Conservation (phyloP, 345 rosid species). For the Gossypium raimondii region DNA sequence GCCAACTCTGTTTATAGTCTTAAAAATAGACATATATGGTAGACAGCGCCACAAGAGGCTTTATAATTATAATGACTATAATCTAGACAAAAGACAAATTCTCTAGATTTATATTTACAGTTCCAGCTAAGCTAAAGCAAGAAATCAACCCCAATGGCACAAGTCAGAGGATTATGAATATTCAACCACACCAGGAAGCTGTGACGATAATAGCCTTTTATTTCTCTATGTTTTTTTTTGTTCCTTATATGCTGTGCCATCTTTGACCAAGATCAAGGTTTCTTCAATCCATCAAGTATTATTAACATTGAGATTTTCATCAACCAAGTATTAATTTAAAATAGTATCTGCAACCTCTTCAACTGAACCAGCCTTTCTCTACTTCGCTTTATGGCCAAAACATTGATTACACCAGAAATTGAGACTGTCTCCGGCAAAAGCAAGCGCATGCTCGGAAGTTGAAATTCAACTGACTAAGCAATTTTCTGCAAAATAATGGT, state of each 20-base stretch:
- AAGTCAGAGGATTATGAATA: conserved; percentile 22
- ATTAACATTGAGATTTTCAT: conserved; percentile 20
- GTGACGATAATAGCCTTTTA: conserved; percentile 11
- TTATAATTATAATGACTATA: too few species aligned
- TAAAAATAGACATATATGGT: background rate
- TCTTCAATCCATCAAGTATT: conserved; percentile 26
- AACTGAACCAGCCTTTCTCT: conserved; percentile 20
- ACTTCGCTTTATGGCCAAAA: conserved; percentile 28
- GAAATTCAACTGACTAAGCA: conserved; percentile 31
- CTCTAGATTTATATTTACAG: conserved; percentile 32
- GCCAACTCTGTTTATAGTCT: too few species aligned
- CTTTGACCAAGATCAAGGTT: conserved; percentile 21
- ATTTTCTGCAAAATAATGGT: conserved; percentile 32
- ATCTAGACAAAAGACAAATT: background rate
- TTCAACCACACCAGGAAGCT: conserved; percentile 12
- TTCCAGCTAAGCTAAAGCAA: conserved; percentile 23
- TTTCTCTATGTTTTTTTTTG: conserved; percentile 1
- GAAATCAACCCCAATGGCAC: conserved; percentile 32
- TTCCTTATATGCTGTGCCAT: conserved; percentile 21
- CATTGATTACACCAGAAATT: conserved; percentile 28
- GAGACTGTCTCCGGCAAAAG: conserved; percentile 32
- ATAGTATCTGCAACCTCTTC: conserved; percentile 27
- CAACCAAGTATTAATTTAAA: conserved; percentile 35
- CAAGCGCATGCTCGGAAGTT: conserved; percentile 27
- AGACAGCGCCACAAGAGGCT: background rate